Evolutionary conservation across 2,329 filamentous ascomycete species (phyloP).

Genomic region (Cyclaneusma minus): DNA sequence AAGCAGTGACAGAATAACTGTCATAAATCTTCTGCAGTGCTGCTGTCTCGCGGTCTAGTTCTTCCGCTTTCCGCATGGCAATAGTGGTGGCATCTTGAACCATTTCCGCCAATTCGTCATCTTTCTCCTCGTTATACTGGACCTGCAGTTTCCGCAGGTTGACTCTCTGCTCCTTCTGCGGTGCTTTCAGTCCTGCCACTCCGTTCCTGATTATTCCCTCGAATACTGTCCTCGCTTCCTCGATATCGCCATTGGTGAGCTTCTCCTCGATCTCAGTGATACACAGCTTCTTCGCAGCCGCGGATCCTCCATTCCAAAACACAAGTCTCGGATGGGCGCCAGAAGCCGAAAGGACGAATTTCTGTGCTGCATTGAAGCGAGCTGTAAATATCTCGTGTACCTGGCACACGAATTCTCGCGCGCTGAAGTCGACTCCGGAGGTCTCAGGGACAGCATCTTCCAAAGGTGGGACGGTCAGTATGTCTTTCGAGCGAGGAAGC

Average conservation of each 20-base stretch:
- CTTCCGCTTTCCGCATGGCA: constrained; percentile 44
- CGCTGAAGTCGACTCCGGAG: constrained; percentile 21
- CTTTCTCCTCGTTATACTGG: constrained; percentile 1
- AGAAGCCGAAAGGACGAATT: constrained; percentile 33
- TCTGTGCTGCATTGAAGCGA: constrained; percentile 30
- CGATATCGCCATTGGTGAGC: constrained; percentile 31
- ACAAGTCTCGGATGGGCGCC: constrained; percentile 35
- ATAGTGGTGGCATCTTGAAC: constrained; percentile 30
- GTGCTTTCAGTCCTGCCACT: constrained; percentile 22
- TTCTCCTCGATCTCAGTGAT: constrained; percentile 37
- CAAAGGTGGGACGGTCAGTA: constrained; percentile 34
- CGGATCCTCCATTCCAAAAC: constrained; percentile 43
- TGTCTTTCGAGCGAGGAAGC: constrained; percentile 40
- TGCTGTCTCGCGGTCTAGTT: constrained; percentile 37
- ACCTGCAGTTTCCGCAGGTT: constrained; percentile 5
- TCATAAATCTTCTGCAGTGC: constrained; percentile 30
- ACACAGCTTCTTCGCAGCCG: constrained; percentile 36
- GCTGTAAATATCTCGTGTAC: constrained; percentile 33
- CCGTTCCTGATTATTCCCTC: constrained; percentile 34
- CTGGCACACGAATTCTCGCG: constrained; percentile 26
- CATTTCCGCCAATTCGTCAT: constrained; percentile 9
- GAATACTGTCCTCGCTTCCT: constrained; percentile 35
- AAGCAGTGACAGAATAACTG: too few species aligned
- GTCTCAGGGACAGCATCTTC: constrained; percentile 9
- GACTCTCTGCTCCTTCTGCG: too few species aligned